Evolutionary conservation across 1,139 yeast genomes (phyloP), one percentile per base, ranked within the genome.

Genomic region (Debaryomycetaceae sp.): DNA sequence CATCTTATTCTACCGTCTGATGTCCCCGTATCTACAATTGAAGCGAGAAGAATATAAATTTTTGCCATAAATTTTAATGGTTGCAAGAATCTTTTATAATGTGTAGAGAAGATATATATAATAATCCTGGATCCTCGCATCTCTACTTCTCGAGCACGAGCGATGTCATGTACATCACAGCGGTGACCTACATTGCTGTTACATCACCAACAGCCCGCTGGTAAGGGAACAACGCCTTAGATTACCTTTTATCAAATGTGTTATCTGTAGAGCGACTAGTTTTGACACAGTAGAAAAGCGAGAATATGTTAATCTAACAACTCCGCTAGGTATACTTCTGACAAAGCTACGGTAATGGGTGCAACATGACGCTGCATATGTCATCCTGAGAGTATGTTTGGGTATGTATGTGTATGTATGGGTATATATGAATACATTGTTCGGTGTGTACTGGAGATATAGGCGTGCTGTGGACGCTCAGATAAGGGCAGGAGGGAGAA

Each of bases 1-100:
- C 37, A 13, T n/a, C 37, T 8, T 34, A 34, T 34, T 34, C 8
- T 14, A 13, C n/a, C 22, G 13, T 8, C n/a, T 9, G 9, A 9
- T 14, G 37, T 3, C 7, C n/a, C 37, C n/a, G 8, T 17, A 34
- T 34, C 8, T 8, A 8, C 9, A 17, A 34, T 34, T 8, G 9
- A 34, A 34, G 22, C 8, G 17, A 34, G 22, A 34, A 17, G 37
- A 41, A 20, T 8, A 38, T 6, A 22, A 39, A 24, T 40, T 40
- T 13, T 34, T 33, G 22, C 33, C 22, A 8, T n/a, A 11, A 11
- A 11, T 9, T 9, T 13, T 6, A 13, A 14, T 39, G 41, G 41
- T 39, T 39, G 41, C 41, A 39, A 39, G 34, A 27, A 27, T 27
- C 11, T 8, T 27, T 27, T 27, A 27, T 27, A 27, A 27, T 27